A percentile compares a stretch with the other conserved stretches of the same genome.
Conservation (phyloP, 148 eudicot species). For the Chenopodium berlandieri region DNA sequence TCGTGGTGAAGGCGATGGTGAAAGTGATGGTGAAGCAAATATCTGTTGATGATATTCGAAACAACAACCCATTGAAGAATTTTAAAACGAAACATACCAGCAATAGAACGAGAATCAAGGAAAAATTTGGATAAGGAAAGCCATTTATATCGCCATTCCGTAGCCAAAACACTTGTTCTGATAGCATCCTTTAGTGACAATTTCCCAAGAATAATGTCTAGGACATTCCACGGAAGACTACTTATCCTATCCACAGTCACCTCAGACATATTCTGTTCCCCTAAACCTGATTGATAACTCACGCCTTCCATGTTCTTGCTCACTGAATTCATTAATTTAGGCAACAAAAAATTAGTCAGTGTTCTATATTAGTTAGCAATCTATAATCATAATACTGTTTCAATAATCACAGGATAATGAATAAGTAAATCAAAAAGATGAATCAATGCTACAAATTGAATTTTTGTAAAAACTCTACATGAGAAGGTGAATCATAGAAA, state of each 20-base stretch:
- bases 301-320: not conserved
- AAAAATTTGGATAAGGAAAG: slow-evolving; percentile 6
- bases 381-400: not conserved
- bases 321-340: not conserved
- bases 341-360: not conserved
- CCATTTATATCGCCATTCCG: slow-evolving; percentile 13
- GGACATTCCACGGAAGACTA: not conserved
- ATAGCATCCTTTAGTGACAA: not conserved
- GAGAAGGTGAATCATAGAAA: not conserved
- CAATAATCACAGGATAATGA: not conserved
- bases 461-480: too few relatives aligned
- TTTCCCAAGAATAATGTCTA: slow-evolving; percentile 7
- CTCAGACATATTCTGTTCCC: not conserved
- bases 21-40: not conserved
- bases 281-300: not conserved
- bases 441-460: not conserved
- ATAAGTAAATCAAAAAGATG: not conserved
- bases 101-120: not conserved
- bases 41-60: not conserved
- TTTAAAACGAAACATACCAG: not conserved
- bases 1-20: too few relatives aligned
- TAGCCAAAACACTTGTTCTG: slow-evolving; percentile 6
- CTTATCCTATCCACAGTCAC: slow-evolving; percentile 13
- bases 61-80: not conserved
- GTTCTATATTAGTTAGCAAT: not conserved